Conservation (phyloP, 306 rosid species). For the Cicer arietinum region DNA sequence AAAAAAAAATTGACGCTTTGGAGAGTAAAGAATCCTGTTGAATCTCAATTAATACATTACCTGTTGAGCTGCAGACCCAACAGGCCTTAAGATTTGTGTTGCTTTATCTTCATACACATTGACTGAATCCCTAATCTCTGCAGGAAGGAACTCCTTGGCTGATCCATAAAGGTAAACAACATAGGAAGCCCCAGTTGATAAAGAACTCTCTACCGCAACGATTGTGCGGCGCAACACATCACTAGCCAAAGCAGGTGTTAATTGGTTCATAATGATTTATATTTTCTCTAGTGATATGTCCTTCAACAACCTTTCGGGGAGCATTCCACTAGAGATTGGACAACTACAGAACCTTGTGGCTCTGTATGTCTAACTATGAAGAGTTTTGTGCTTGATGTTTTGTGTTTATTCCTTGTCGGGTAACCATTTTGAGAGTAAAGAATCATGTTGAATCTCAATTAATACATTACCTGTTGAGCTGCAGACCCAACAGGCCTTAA, state of each 20-base stretch:
- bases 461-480: conserved; percentile 67
- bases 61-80: conserved; percentile 65
- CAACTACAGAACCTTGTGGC: no score
- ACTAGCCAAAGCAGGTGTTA: conserved; percentile 59
- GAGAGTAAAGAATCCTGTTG: conserved; percentile 27
- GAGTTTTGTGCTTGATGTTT: no score
- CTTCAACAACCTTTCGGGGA: no score
- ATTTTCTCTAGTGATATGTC: no score
- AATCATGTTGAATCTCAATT: conserved; percentile 18
- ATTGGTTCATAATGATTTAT: no score
- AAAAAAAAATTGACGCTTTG: conserved; percentile 11
- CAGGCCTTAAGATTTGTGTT: conserved; percentile 66
- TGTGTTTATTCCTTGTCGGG: no score
- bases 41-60: conserved; percentile 48
- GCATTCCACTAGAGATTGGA: no score
- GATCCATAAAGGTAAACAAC: conserved; percentile 68
- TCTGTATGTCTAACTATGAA: no score
- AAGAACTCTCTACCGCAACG: conserved; percentile 66
- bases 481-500: conserved; percentile 66
- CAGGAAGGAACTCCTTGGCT: conserved; percentile 77
- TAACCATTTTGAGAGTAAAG: no score
- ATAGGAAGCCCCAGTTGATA: conserved; percentile 69
- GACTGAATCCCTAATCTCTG: conserved; percentile 66
- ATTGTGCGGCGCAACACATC: conserved; percentile 68
- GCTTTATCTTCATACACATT: conserved; percentile 70